A percentile compares a stretch with the other conserved stretches of the same genome.
phyloP scores from a whole-genome alignment of 495 filamentous ascomycete species.

The Tuber aestivum region DNA sequence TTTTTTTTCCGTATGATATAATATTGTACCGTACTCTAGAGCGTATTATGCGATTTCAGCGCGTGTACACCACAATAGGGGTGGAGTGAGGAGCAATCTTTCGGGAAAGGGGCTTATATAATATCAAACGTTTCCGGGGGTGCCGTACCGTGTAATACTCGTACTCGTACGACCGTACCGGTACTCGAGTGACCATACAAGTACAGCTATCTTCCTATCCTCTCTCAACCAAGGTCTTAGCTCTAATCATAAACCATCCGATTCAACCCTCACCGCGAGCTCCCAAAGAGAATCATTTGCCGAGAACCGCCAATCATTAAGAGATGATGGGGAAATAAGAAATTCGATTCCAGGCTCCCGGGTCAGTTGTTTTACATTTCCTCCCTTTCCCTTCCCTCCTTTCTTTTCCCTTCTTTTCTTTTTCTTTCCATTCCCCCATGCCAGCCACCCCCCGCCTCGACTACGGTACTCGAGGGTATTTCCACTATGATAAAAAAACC shows the following conservation, averaged over 20 bases:
- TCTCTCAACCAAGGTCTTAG: background rate
- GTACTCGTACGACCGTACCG: too few species aligned
- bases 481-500: background rate
- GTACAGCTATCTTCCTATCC: too few species aligned
- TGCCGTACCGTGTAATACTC: too few species aligned
- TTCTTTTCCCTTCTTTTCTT: background rate
- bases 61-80: background rate
- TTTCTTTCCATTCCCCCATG: too few species aligned
- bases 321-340: background rate
- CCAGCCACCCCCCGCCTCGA: too few species aligned
- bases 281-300: background rate
- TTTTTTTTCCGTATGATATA: background rate
- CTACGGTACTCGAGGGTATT: too few species aligned
- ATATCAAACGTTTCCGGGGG: too few species aligned
- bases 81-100: background rate
- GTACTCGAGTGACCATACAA: background rate
- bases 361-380: background rate
- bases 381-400: background rate
- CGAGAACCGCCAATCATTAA: background rate
- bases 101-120: background rate
- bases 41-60: background rate
- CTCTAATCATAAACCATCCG: background rate
- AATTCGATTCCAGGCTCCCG: conserved; percentile 1
- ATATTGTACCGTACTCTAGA: background rate
- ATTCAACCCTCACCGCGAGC: background rate